Evolutionary conservation across 192 early-diverging fungal species (phyloP), one percentile per base, ranked within the genome.

Genomic region (Backusella macrospora): DNA sequence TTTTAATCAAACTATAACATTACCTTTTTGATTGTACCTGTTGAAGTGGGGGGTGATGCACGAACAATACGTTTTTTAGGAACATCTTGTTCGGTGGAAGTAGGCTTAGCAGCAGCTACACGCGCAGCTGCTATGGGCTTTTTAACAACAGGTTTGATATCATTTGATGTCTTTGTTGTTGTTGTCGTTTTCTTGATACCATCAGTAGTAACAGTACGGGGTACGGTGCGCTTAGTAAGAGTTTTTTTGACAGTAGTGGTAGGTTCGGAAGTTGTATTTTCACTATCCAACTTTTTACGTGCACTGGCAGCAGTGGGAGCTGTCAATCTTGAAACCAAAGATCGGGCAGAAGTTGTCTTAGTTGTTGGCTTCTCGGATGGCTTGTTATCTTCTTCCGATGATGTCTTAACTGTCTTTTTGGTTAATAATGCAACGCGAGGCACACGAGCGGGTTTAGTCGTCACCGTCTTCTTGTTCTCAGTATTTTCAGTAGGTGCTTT

Each of bases 231-330:
- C 8, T 10, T 42, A 37, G 40, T 8, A 40, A 49, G 15, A 26
- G 46, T 71, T 26, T 49, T 49, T 48, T 45, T 68, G 23, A 29
- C 21, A 34, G 29, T 34, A 34, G 29, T 34, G 2, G 2, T 34
- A 55, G 70, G 18, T 21, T 52, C 37, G 2, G 13, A 10, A 40
- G 70, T 13, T 15, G 45, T 39, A 4, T 6, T 10, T 34, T 21
- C 42, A 21, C 43, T 59, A 13, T n/a, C 62, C 14, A 47, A 10
- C 23, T 65, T 62, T 3, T 62, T 65, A 6, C 73, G 43, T 44
- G 73, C 73, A 67, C 73, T 74, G 21, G 65, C 65, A 34, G 64
- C 65, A 65, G 73, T 74, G 49, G 73, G 73, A 6, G 73, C 73
- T 43, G 73, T 74, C 64, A 74, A 52, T 38, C 73, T 14, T 40